Evolutionary conservation across 768 basidiomycete species (phyloP), one percentile per base, ranked within the genome.

Genomic region (Lactarius sp.): DNA sequence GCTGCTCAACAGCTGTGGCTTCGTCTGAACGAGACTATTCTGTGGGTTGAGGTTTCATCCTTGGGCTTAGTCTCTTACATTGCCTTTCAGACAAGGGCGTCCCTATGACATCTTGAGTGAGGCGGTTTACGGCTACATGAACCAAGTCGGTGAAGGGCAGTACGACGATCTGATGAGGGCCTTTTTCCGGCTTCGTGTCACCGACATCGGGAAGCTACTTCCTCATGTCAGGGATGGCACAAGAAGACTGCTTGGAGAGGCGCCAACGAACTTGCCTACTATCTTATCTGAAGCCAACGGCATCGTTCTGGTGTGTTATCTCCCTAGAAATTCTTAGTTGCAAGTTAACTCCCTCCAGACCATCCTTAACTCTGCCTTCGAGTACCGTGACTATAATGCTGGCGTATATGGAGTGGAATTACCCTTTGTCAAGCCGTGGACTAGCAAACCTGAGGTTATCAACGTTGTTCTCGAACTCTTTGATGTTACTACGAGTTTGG

Each of bases 1-100:
- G 89, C 92, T 2, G 86, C 83, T 5, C 84, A 87, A 64, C 86
- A 90, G 46, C 77, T 97, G 27, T 97, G 95, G 95, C 63, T 82
- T n/a, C 77, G 77, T 67, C 82, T 91, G 70, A 90, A 90, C 66
- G 84, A 86, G 47, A 76, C 83, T 34, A 77, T 91, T 34, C 77
- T 79, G 88, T 88, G 70, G 58, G 85, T 74, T 4, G 27, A 46
- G 2, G 49, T 42, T 22, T 16, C 41, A 42, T 9, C 13, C 20
- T 16, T 7, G 56, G 51, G 50, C 10, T 14, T 36, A 12, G 16
- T 51, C 41, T 18, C 39, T 41, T 44, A 27, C 37, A 42, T 56
- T 47, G 31, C 51, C 33, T 46, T 56, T 27, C 66, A 90, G 86
- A 13, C 75, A 80, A 31, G 79, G 83, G 2, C 80, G 82, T n/a